phyloP scores from a whole-genome alignment of 23 red algal genomes.

The Gracilaria vermiculophylla region DNA sequence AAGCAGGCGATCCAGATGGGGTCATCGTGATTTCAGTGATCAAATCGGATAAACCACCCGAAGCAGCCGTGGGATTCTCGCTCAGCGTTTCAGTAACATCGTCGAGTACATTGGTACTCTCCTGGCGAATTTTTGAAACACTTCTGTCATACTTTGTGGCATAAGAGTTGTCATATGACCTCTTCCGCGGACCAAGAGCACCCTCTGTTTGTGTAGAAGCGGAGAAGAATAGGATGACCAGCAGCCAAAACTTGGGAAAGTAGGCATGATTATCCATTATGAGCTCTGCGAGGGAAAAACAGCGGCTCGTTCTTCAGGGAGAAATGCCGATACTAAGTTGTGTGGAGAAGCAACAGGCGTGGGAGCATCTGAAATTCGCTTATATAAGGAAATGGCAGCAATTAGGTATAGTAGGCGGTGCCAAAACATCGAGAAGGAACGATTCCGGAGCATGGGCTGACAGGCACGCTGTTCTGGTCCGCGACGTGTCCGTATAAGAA shows the following conservation, averaged over 20 bases:
- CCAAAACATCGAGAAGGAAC: not conserved
- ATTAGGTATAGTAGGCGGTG: not conserved
- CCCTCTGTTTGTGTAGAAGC: not conserved
- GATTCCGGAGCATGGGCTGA: not conserved
- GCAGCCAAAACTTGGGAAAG: not conserved
- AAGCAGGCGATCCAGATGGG: not conserved
- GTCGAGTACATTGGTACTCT: not conserved
- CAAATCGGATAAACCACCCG: not conserved
- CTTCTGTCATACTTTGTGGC: not conserved
- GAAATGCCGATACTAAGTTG: not conserved
- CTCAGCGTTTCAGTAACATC: not conserved
- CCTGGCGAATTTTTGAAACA: not conserved
- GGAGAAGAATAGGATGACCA: not conserved
- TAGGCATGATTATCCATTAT: not conserved
- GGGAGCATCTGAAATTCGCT: not conserved
- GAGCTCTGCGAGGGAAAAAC: not conserved
- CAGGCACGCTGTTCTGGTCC: not conserved
- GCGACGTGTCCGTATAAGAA: not conserved
- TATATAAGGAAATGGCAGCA: not conserved
- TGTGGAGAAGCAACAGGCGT: not conserved
- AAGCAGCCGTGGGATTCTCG: not conserved
- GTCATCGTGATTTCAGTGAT: not conserved
- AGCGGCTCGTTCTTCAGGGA: not conserved
- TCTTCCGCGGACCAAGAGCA: not conserved
- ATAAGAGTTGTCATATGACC: not conserved